Conservation (phyloP, 352 stramenopile genomes). For the Phytophthora pisi region DNA sequence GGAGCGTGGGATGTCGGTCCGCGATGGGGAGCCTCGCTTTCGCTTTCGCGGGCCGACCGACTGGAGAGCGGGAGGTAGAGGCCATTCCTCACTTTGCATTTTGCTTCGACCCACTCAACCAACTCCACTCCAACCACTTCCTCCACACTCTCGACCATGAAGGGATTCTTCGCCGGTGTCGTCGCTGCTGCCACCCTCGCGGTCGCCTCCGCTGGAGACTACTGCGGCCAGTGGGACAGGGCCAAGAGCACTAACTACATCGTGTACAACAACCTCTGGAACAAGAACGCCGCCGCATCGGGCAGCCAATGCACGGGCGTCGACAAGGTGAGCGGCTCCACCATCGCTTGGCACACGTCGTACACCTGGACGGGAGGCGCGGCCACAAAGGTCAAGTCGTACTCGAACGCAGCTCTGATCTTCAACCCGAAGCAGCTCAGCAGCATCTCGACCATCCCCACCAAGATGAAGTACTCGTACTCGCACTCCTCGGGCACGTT, state of each 20-base stretch:
- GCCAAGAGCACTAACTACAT: constrained; percentile 43
- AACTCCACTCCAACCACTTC: not conserved
- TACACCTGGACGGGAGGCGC: constrained; percentile 41
- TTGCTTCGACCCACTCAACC: constrained; percentile 10
- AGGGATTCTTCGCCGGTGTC: constrained; percentile 25
- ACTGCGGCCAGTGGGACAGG: constrained; percentile 45
- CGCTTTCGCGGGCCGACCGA: not conserved
- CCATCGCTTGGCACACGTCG: constrained; percentile 47
- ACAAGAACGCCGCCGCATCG: constrained; percentile 35
- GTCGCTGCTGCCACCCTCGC: constrained; percentile 21
- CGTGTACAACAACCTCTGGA: constrained; percentile 61
- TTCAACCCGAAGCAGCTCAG: constrained; percentile 37
- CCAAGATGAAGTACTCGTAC: constrained; percentile 38
- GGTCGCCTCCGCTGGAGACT: constrained; percentile 21
- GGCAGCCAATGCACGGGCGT: constrained; percentile 54
- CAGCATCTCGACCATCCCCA: constrained; percentile 26
- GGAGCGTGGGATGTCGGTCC: constrained; percentile 6
- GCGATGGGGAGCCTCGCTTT: constrained; percentile 9
- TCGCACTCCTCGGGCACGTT: constrained; percentile 26
- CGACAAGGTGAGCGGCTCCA: constrained; percentile 37
- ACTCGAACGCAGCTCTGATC: constrained; percentile 43
- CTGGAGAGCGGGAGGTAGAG: not conserved
- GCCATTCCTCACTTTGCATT: constrained; percentile 23
- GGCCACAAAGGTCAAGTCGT: constrained; percentile 46
- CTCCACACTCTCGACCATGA: constrained; percentile 15